Conservation (phyloP, 345 rosid genomes). For the Noccaea caerulescens region DNA sequence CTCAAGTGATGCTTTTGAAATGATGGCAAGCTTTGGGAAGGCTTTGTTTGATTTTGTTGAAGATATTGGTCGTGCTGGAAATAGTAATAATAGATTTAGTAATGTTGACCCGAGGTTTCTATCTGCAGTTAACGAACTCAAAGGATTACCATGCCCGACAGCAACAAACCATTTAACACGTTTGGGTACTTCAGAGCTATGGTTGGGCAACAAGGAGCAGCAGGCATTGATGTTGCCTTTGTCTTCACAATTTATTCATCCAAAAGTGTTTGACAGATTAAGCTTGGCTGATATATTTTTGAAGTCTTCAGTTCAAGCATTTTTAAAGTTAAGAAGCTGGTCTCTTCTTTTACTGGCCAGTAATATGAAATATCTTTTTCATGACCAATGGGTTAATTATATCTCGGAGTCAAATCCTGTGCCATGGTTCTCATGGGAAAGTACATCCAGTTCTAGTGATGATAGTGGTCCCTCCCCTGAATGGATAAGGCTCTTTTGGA, state of each 20-base stretch:
- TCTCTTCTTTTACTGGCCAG: conserved; percentile 69
- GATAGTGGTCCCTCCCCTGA: conserved; percentile 86
- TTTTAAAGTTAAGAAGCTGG: conserved; percentile 67
- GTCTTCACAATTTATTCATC: conserved; percentile 76
- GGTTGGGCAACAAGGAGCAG: conserved; percentile 88
- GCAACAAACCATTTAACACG: conserved; percentile 70
- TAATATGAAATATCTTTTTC: conserved; percentile 78
- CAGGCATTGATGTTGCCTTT: conserved; percentile 76
- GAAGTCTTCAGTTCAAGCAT: conserved; percentile 54
- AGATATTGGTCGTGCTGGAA: conserved; percentile 83
- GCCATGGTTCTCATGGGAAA: conserved; percentile 96
- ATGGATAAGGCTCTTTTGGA: conserved; percentile 92
- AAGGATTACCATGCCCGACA: conserved; percentile 86
- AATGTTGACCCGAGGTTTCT: conserved; percentile 57
- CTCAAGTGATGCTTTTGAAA: conserved; percentile 95
- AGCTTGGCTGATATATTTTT: conserved; percentile 66
- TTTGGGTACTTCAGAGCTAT: conserved; percentile 72
- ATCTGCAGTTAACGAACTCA: conserved; percentile 61
- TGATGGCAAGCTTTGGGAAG: conserved; percentile 88
- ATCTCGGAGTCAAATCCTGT: conserved; percentile 61
- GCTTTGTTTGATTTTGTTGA: conserved; percentile 95
- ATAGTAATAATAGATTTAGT: conserved; percentile 43
- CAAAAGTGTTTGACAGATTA: conserved; percentile 74
- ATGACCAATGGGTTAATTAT: conserved; percentile 77
- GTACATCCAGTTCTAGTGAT: conserved; percentile 58